Evolutionary conservation across 108 stramenopile genomes (phyloP).

Genomic region (Bacterosira constricta): DNA sequence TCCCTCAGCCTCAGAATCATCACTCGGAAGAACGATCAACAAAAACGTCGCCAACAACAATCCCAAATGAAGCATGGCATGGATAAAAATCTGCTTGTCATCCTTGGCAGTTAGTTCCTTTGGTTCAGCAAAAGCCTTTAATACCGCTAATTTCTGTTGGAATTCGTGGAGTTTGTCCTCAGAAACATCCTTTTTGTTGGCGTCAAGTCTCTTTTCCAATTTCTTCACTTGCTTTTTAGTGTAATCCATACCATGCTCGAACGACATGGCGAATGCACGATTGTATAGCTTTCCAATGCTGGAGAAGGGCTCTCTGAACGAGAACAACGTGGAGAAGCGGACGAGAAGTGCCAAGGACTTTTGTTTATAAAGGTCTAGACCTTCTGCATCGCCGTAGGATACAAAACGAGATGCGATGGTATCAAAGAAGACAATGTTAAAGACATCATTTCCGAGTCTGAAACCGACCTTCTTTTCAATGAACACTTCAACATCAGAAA

Average conservation of each 20-base stretch:
- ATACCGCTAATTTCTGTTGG: conserved; percentile 42
- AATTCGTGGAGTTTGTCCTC: conserved; percentile 32
- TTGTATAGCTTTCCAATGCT: conserved; percentile 47
- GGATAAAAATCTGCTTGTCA: conserved; percentile 29
- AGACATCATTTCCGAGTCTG: conserved; percentile 43
- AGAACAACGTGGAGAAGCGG: conserved; percentile 33
- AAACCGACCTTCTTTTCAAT: conserved; percentile 30
- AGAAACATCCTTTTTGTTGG: conserved; percentile 10
- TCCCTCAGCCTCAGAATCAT: conserved; percentile 8
- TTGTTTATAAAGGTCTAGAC: conserved; percentile 42
- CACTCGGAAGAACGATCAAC: conserved; percentile 34
- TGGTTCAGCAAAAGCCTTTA: conserved; percentile 38
- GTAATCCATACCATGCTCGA: conserved; percentile 36
- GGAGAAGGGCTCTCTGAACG: conserved; percentile 37
- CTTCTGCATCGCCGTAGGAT: conserved; percentile 38
- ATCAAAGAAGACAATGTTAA: conserved; percentile 50
- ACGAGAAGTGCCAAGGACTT: conserved; percentile 30
- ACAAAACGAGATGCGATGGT: conserved; percentile 37
- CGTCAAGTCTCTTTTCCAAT: conserved; percentile 29
- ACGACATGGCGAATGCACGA: conserved; percentile 43
- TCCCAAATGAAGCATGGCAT: conserved; percentile 37
- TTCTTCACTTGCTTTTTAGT: conserved; percentile 11
- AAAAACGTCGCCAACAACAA: conserved; percentile 37
- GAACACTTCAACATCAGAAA: conserved; percentile 34
- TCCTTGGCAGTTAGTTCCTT: conserved; percentile 33